phyloP scores from a whole-genome alignment of 192 early-diverging fungal genomes.

The Pilobolus umbonatus region DNA sequence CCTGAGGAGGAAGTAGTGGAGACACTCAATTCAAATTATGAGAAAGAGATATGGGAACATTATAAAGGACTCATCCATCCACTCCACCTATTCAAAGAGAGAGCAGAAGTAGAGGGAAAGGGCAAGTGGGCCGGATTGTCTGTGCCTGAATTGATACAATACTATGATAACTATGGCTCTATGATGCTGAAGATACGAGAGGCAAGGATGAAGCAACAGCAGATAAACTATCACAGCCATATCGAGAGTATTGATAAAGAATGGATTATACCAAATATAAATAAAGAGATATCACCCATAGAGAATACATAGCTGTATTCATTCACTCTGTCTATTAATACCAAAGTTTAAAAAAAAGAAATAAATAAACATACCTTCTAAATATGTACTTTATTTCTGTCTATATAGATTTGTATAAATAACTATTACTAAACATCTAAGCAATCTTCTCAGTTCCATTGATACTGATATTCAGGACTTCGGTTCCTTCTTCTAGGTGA shows the following conservation, averaged over 20 bases:
- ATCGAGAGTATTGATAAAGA: conserved; percentile 1
- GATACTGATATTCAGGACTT: no score
- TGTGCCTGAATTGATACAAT: conserved; percentile 17
- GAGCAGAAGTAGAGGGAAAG: neutral
- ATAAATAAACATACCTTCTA: neutral
- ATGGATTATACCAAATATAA: conserved; percentile 19
- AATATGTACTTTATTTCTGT: conserved; percentile 1
- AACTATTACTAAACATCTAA: no score
- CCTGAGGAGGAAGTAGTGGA: no score
- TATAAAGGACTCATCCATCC: conserved; percentile 25
- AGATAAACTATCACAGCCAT: conserved; percentile 10
- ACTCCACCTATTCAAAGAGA: conserved; percentile 12
- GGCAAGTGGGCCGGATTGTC: conserved; percentile 2
- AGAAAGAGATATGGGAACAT: conserved; percentile 7
- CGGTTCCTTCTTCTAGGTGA: no score
- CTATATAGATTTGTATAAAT: neutral
- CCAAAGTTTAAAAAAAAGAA: neutral
- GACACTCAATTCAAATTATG: neutral
- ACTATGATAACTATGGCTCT: conserved; percentile 23
- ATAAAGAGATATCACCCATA: no score
- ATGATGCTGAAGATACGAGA: conserved; percentile 27
- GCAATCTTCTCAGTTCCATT: no score
- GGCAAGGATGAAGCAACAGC: conserved; percentile 7
- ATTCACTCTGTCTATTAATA: neutral
- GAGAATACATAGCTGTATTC: no score